Evolutionary conservation across 1,284 basidiomycete species (phyloP).

Genomic region (Neotropicomus parvogracilis): DNA sequence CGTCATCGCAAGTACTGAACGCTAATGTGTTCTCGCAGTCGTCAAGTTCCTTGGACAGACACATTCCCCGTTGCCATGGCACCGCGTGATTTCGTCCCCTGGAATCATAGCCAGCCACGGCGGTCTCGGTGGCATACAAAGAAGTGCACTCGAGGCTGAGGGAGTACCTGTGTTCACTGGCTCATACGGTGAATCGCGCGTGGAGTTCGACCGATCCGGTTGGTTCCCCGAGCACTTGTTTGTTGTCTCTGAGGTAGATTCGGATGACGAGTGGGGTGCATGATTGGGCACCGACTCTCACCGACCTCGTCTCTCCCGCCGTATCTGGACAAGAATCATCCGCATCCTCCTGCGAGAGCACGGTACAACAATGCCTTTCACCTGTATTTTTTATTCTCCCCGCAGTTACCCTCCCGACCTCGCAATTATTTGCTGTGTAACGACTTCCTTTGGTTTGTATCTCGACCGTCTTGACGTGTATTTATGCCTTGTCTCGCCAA

Average conservation of each 20-base stretch:
- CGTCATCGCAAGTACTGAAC: neutral
- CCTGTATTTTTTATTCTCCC: too few relatives aligned
- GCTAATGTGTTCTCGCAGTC: conserved; percentile 4
- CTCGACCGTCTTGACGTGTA: too few relatives aligned
- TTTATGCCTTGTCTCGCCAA: too few relatives aligned
- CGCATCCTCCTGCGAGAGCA: neutral
- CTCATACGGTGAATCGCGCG: conserved; percentile 20
- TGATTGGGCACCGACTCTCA: neutral
- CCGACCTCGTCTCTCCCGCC: neutral
- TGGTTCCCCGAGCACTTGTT: conserved; percentile 20
- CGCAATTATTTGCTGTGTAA: too few relatives aligned
- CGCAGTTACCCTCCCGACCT: too few relatives aligned
- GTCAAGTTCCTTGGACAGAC: conserved; percentile 22
- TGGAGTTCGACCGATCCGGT: conserved; percentile 13
- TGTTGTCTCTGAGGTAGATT: conserved; percentile 7
- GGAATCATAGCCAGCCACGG: conserved; percentile 19
- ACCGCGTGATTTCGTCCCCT: conserved; percentile 23
- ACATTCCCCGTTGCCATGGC: conserved; percentile 19
- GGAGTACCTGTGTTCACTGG: conserved; percentile 17
- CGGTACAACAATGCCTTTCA: neutral
- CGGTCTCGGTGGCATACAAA: conserved; percentile 11
- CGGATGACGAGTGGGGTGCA: conserved; percentile 22
- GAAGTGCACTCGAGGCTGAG: conserved; percentile 17
- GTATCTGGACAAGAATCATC: neutral
- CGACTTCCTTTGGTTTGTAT: too few relatives aligned